phyloP scores from a whole-genome alignment of 2,329 filamentous ascomycete species.

The Amylocarpus encephaloides region DNA sequence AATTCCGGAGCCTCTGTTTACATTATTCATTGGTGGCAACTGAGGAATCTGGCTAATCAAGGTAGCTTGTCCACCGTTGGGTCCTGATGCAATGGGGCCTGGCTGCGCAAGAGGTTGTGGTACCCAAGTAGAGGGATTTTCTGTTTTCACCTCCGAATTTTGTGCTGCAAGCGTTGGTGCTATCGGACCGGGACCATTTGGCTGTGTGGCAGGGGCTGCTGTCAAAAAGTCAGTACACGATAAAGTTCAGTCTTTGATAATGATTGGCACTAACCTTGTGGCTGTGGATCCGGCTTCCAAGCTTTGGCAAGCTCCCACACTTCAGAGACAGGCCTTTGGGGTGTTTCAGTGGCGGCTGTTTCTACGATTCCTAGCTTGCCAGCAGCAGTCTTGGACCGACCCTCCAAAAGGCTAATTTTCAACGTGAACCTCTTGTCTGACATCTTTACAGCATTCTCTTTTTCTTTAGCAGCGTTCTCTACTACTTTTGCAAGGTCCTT shows the following conservation, averaged over 20 bases:
- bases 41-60: constrained; percentile 24
- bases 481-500: constrained; percentile 44
- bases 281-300: constrained; percentile 43
- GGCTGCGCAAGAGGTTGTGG: constrained; percentile 10
- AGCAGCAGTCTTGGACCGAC: constrained; percentile 53
- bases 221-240: constrained; percentile 1
- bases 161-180: constrained; percentile 2
- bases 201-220: constrained; percentile 14
- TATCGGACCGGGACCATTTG: constrained; percentile 16
- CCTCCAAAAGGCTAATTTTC: constrained; percentile 74
- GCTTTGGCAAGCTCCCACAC: constrained; percentile 79
- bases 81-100: constrained; percentile 7
- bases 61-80: constrained; percentile 18
- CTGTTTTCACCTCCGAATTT: constrained; percentile 19
- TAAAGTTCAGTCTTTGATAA: background rate
- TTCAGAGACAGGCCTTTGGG: constrained; percentile 73
- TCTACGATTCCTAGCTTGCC: constrained; percentile 75
- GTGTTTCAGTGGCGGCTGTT: constrained; percentile 77
- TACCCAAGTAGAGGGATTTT: constrained; percentile 8
- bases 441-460: constrained; percentile 57
- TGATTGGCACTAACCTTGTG: constrained; percentile 4
- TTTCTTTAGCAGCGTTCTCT: constrained; percentile 35
- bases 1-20: constrained; percentile 23
- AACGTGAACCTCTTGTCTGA: constrained; percentile 68
- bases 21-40: constrained; percentile 16